Base-by-base conservation (phyloP, 768 basidiomycete species). In the Phlebiopsis gigantea region DNA sequence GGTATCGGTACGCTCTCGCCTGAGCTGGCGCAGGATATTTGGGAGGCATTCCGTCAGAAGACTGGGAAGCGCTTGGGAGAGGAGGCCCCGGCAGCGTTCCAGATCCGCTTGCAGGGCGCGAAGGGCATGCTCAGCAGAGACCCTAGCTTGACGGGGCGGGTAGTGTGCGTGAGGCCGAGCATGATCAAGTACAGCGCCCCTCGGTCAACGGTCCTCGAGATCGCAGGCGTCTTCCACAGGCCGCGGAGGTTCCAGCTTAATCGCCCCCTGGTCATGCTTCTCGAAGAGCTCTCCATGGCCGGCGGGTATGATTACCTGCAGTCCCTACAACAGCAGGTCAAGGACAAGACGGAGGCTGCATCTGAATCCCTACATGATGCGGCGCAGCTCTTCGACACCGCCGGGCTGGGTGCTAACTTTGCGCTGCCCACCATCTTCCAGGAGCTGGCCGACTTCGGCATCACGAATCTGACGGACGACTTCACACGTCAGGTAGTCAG, bases 61-160 rank as follows among this genome's bases (percentile, higher is more conserved):
- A 67, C 47, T 61, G 61, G 7, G 28, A 5, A 30, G 15, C 42
- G 15, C 4, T 12, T 9, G 2, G 17, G 24, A n/a, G 30, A 41
- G 12, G 49, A 14, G 26, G 34, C 12, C 15, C 34, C 30, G 1
- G 45, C 21, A 64, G 79, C 81, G 25, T 79, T 77, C 59, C 82
- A 86, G 63, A 73, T 85, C 34, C 79, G 83, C 17, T 79, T 81
- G 61, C 70, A 72, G 58, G 85, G 84, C 10, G 56, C 80, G 5
- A 85, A 85, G 64, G 84, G 85, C 7, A 79, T 82, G 76, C 41
- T 80, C 21, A 79, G 77, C n/a, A 77, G 87, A 6, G 80, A 88
- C 61, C 65, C 81, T 58, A 70, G 48, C 3, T 67, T 86, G 10
- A 21, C 52, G 9, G 85, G 82, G 10, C 70, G 73, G 17, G 69